These are phyloP conservation scores for Circinella umbellata DNA, from an alignment of 371 early-diverging fungal genomes.

Conservation along the genomic window DNA sequence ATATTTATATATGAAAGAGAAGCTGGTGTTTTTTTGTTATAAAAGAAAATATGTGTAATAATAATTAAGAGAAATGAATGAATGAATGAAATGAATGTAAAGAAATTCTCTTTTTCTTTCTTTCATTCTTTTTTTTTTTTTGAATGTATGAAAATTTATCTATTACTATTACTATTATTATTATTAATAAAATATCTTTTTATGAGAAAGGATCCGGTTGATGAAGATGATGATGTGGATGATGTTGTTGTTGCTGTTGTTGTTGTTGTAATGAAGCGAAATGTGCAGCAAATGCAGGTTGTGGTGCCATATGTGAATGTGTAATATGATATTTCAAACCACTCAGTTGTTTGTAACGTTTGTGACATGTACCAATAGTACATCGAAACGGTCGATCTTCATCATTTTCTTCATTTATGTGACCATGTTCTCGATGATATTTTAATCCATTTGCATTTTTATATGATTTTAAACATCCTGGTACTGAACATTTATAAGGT, in stretches of 20 bases:
- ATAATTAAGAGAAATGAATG: background rate
- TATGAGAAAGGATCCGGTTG: background rate
- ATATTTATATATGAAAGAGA: no score
- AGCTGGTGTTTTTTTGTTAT: background rate
- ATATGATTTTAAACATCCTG: constrained; percentile 21
- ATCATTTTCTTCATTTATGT: constrained; percentile 16
- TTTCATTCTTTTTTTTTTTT: no score
- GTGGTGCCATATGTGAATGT: constrained; percentile 11
- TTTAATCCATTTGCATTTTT: constrained; percentile 24
- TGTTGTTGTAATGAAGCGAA: background rate
- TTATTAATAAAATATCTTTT: background rate
- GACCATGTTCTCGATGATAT: constrained; percentile 22
- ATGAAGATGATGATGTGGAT: background rate
- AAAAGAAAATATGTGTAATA: background rate
- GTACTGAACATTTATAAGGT: constrained; percentile 38
- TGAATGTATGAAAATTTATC: no score
- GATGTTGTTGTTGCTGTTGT: no score
- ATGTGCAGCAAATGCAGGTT: constrained; percentile 6
- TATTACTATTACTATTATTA: no score
- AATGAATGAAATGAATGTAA: no score
- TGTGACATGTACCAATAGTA: constrained; percentile 73
- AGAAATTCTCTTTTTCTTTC: no score
- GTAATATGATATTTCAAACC: constrained; percentile 88
- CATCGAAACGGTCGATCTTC: constrained; percentile 71
- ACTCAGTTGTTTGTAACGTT: constrained; percentile 90